phyloP scores from a whole-genome alignment of 2,329 filamentous ascomycete genomes.

The Scolecobasidium constrictum region DNA sequence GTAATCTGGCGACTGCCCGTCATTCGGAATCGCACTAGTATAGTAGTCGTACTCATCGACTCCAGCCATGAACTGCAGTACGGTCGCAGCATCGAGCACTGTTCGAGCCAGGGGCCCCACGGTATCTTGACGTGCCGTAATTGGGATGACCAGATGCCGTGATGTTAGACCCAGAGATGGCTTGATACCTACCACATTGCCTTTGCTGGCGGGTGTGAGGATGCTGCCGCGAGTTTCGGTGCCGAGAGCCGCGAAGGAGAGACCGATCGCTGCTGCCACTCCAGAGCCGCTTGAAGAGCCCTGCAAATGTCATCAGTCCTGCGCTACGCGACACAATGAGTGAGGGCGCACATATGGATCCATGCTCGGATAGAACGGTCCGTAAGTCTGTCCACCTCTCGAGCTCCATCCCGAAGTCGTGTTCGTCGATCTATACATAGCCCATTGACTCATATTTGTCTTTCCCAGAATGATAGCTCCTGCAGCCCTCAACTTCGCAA shows the following conservation, averaged over 20 bases:
- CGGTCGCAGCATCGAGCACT: conserved; percentile 46
- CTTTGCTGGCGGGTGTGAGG: conserved; percentile 41
- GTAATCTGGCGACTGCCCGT: conserved; percentile 45
- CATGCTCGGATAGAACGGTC: background rate
- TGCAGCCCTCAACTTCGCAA: conserved; percentile 49
- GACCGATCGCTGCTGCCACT: conserved; percentile 47
- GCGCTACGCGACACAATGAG: background rate
- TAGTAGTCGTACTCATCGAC: conserved; percentile 44
- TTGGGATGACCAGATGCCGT: conserved; percentile 52
- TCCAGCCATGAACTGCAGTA: conserved; percentile 48
- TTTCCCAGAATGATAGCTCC: conserved; percentile 31
- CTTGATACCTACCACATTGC: conserved; percentile 57
- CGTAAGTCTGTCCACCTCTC: background rate
- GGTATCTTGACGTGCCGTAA: conserved; percentile 46
- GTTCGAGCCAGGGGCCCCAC: conserved; percentile 47
- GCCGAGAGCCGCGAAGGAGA: conserved; percentile 48
- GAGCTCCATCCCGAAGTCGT: background rate
- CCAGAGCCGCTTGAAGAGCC: conserved; percentile 42
- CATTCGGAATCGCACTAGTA: conserved; percentile 46
- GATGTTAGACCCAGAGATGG: conserved; percentile 45
- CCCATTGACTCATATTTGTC: conserved; percentile 17
- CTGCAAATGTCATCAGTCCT: background rate
- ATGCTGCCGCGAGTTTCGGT: conserved; percentile 58
- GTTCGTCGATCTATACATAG: background rate
- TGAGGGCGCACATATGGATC: background rate